Percentiles rank a stretch among this genome's conserved stretches.
Evolutionary conservation across 2,329 filamentous ascomycete species (phyloP).

Genomic region (Mollisiaceae sp.): DNA sequence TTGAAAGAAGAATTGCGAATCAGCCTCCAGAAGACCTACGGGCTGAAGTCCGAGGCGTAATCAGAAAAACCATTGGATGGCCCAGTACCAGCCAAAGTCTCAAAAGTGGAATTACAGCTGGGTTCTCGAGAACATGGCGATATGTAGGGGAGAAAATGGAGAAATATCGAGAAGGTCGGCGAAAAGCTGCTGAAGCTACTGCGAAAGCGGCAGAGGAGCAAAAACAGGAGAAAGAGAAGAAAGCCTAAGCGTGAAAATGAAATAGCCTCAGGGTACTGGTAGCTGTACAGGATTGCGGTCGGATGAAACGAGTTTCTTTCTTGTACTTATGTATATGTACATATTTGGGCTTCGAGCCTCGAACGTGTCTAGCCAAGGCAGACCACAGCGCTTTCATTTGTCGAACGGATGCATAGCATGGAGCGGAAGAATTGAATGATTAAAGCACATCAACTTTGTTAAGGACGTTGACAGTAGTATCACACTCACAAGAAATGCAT

Average conservation of each 20-base stretch:
- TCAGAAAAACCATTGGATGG: constrained; percentile 90
- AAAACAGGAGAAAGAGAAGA: constrained; percentile 11
- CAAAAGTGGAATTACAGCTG: constrained; percentile 83
- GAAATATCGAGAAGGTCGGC: constrained; percentile 56
- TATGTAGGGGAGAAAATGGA: constrained; percentile 84
- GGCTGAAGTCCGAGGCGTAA: constrained; percentile 73
- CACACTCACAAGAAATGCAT: neutral
- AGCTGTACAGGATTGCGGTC: too few species aligned
- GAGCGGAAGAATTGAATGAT: constrained; percentile 8
- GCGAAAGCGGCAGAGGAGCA: constrained; percentile 22
- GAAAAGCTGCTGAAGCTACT: constrained; percentile 30
- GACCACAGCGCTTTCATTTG: constrained; percentile 25
- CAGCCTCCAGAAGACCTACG: constrained; percentile 71
- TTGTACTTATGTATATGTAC: constrained; percentile 23
- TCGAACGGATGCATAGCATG: constrained; percentile 17
- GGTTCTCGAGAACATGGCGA: constrained; percentile 68
- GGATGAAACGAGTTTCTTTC: constrained; percentile 24
- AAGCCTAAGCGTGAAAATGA: neutral
- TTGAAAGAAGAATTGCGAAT: constrained; percentile 82
- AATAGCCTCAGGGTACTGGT: neutral
- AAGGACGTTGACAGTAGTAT: neutral
- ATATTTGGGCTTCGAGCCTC: constrained; percentile 14
- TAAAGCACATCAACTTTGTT: neutral
- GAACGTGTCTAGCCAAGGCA: constrained; percentile 16
- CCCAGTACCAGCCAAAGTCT: constrained; percentile 86